Base-by-base conservation (phyloP, 202 grass and related monocot genomes). In the Setaria viridis region DNA sequence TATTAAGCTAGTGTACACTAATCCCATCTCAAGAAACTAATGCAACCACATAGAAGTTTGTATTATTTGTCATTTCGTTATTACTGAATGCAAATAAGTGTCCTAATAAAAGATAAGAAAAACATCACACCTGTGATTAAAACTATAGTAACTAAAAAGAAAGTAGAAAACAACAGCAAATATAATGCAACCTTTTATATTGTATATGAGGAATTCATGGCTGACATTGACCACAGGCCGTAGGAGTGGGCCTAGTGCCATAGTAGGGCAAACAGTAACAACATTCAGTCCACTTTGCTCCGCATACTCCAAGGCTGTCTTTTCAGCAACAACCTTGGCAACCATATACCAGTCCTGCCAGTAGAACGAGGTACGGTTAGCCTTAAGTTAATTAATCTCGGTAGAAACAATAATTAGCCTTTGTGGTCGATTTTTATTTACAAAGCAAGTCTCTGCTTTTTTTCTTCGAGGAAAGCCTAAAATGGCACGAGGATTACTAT, bases 271-370 rank as follows among this genome's bases (percentile, higher is more conserved):
- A 4, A 93, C 41, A 3, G 85, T 86, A 72, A 93, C 80, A 34
- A 93, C 45, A 62, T 87, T 71, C 1, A 93, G 2, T 1, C 47
- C 86, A 21, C 39, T 78, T 74, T 85, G 83, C 33, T 43, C 78
- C 12, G 67, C 84, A 21, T 62, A 92, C 35, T 89, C 88, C 48
- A 89, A 32, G 2, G 88, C 81, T 37, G 46, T 80, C 66, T 82
- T 73, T 67, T 95, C 91, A 39, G 93, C 93, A 1, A 76, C 9
- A 67, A 78, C 80, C 50, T 95, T 93, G 47, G 85, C 80, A 55
- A 72, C 72, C 68, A 20, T 73, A 46, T 95, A 95, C 91, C 93
- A 95, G 25, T 85, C 51, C 88, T 95, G 71, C 29, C 39, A 41
- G 39, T 41, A 41, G 39, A 49, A 53, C 5, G 1, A 80, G 1